phyloP scores from a whole-genome alignment of 495 filamentous ascomycete genomes.

The Lepidopterella palustris region DNA sequence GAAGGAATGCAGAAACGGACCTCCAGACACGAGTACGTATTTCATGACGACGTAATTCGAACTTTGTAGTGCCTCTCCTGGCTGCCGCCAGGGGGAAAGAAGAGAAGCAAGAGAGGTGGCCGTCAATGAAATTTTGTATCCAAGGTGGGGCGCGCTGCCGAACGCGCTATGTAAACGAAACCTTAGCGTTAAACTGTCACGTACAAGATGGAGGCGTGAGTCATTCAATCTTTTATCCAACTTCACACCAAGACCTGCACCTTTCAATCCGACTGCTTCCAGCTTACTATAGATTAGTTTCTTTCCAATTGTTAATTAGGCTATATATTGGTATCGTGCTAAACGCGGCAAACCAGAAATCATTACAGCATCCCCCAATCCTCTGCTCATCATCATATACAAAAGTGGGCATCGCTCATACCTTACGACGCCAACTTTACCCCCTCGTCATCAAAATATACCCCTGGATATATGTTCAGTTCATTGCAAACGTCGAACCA shows the following conservation, averaged over 20 bases:
- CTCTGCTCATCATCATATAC: neutral
- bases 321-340: conserved; percentile 1
- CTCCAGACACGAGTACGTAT: conserved; percentile 78
- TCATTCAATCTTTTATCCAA: neutral
- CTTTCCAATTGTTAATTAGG: neutral
- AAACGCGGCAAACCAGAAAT: neutral
- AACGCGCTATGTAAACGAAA: neutral
- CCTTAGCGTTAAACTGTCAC: neutral
- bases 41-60: conserved; percentile 53
- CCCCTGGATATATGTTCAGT: neutral
- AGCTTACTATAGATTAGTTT: too few species aligned
- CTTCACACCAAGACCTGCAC: neutral
- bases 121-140: conserved; percentile 3
- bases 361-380: neutral
- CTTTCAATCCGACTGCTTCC: neutral
- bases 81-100: conserved; percentile 32
- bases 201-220: neutral
- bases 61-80: conserved; percentile 17
- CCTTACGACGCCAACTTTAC: neutral
- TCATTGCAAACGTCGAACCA: neutral
- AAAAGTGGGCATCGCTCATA: neutral
- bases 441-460: neutral
- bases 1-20: conserved; percentile 37
- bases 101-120: conserved; percentile 7
- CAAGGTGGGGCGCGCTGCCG: neutral